These are phyloP conservation scores for Mortierella sp. DNA, from an alignment of 371 early-diverging fungal species.

Conservation along the genomic window DNA sequence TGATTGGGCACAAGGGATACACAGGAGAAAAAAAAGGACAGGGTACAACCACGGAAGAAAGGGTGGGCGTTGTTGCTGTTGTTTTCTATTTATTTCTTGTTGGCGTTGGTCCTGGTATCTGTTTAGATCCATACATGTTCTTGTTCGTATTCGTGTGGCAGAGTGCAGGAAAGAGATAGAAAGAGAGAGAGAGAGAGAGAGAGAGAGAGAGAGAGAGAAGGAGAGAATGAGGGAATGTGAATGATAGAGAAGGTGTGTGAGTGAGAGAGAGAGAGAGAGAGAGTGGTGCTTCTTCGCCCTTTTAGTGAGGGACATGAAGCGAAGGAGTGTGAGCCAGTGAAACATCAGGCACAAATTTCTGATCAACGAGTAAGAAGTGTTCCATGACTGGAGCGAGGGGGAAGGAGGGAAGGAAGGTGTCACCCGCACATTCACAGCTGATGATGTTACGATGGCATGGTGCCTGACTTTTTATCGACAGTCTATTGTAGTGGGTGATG, in stretches of 20 bases:
- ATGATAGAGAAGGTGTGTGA: not conserved
- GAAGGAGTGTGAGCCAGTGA: not conserved
- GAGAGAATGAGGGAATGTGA: not conserved
- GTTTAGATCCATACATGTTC: not conserved
- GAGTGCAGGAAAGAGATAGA: not conserved
- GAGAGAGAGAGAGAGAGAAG: not conserved
- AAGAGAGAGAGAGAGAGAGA: not conserved
- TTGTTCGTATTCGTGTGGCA: slow-evolving; percentile 7
- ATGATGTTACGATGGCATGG: not conserved
- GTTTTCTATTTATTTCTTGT: no score
- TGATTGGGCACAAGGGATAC: not conserved
- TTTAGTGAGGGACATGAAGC: not conserved
- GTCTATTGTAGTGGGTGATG: no score
- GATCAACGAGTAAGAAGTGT: no score
- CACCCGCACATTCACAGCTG: no score
- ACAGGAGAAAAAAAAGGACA: not conserved
- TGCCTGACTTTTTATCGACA: not conserved
- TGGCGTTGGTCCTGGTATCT: not conserved
- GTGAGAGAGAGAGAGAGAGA: not conserved
- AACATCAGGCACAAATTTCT: no score
- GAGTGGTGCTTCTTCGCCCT: not conserved
- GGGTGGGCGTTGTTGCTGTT: not conserved
- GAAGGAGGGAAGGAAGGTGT: no score
- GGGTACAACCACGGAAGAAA: not conserved
- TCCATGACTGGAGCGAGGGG: no score